Evolutionary conservation across 345 rosid species (phyloP), one percentile per base, ranked within the genome.

Genomic region (Aquilaria malaccensis): DNA sequence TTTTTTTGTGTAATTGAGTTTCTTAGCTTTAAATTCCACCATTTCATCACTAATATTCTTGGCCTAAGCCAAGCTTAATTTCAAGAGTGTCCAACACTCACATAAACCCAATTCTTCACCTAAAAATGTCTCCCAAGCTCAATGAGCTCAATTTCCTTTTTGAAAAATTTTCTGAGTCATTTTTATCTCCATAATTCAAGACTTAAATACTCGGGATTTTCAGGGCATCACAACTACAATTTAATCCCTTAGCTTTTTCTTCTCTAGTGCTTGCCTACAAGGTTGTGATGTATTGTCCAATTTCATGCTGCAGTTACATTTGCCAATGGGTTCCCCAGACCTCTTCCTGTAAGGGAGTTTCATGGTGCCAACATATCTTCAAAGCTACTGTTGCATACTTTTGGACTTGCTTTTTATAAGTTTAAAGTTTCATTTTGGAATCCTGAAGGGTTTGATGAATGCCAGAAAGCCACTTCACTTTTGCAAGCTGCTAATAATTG

Each of bases 341-440:
- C 73, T 54, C 64, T 67, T 60, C 12, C 56, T 59, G 52, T 56
- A 41, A 58, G 71, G 68, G 82, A 83, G 63, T 70, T 32, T 62
- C 71, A 58, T 54, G 53, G 45, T 59, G 54, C 62, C 3, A 77
- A 76, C 56, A 54, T 32, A 67, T 52, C 76, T 6, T 56, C 56
- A 56, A 91, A 85, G 73, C 77, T 88, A 55, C 75, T 78, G 2
- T 68, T 91, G 73, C 81, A 79, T 43, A 74, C 84, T 30, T 86
- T 91, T 68, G 98, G 96, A 51, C 90, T 91, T 11, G 98, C 95
- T 57, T 83, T 83, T 31, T 82, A 86, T 48, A 91, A 91, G 80
- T 80, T 88, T 61, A 80, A 86, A 76, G 73, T 76, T 59, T 79
- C 96, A 0, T 81, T 86, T 55, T 91, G 98, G 98, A 81, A 80